phyloP scores from a whole-genome alignment of 352 stramenopile genomes.

The Phytopythium cucurbitacearum region DNA sequence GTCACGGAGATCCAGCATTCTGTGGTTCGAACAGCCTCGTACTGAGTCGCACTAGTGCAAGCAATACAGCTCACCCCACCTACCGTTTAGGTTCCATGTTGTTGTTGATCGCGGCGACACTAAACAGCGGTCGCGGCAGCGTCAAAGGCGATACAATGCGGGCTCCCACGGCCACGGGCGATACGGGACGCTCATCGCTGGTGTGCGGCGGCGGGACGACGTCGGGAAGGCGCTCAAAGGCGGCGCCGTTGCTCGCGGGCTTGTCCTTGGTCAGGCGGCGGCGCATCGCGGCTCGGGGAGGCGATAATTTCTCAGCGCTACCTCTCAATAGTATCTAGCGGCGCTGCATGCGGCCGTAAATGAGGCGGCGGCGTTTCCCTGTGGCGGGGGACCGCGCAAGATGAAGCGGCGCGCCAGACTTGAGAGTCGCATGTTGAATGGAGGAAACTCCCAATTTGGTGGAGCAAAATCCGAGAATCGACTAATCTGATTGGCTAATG shows the following conservation, averaged over 20 bases:
- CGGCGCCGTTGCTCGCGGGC: slow-evolving; percentile 1
- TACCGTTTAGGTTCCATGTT: slow-evolving; percentile 4
- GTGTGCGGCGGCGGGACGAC: slow-evolving; percentile 8
- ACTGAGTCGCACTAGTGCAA: neutral
- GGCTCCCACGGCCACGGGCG: neutral
- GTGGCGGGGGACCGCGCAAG: too few relatives aligned
- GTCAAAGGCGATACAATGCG: slow-evolving; percentile 1
- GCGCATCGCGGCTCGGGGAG: slow-evolving; percentile 10
- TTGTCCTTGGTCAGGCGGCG: slow-evolving; percentile 18
- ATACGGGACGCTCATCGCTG: slow-evolving; percentile 6
- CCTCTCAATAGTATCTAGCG: too few relatives aligned
- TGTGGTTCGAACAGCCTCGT: neutral
- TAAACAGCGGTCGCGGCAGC: slow-evolving; percentile 4
- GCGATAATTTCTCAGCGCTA: too few relatives aligned
- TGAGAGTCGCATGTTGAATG: too few relatives aligned
- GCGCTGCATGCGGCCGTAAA: neutral
- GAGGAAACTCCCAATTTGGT: too few relatives aligned
- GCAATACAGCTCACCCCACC: neutral
- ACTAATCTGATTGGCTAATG: too few relatives aligned
- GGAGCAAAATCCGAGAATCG: too few relatives aligned
- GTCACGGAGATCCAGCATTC: slow-evolving; percentile 47
- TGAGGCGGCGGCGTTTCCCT: neutral
- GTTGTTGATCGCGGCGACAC: neutral
- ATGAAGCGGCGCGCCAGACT: too few relatives aligned
- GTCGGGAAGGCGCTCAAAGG: slow-evolving; percentile 14